Percentiles rank a stretch among this genome's conserved stretches.
phyloP scores from a whole-genome alignment of 1,284 basidiomycete genomes.

The Ustilago crameri region DNA sequence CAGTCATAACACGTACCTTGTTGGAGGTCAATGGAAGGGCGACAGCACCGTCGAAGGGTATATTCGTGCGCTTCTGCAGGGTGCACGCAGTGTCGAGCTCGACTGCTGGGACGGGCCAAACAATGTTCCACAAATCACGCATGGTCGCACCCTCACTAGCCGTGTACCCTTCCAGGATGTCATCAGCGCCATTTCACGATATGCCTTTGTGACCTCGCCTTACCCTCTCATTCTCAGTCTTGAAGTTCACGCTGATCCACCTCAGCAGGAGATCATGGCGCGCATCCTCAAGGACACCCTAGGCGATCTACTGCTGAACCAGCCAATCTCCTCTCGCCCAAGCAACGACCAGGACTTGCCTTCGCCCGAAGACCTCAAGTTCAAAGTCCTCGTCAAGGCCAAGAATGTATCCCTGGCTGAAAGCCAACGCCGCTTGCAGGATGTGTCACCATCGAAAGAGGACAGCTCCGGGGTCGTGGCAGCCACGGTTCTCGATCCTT shows the following conservation, averaged over 20 bases:
- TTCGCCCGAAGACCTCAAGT: constrained; percentile 85
- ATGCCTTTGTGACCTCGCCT: constrained; percentile 91
- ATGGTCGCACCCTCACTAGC: constrained; percentile 90
- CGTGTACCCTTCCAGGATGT: constrained; percentile 86
- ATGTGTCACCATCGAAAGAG: constrained; percentile 1
- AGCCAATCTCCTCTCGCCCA: constrained; percentile 63
- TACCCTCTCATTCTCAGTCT: constrained; percentile 95
- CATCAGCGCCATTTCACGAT: constrained; percentile 86
- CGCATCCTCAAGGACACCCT: constrained; percentile 82
- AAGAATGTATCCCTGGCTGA: constrained; percentile 49
- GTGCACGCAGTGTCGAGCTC: constrained; percentile 85
- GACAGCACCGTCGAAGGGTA: constrained; percentile 95
- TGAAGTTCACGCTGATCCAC: constrained; percentile 86
- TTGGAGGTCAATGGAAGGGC: constrained; percentile 92
- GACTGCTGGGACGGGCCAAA: constrained; percentile 91
- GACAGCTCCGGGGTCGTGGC: constrained; percentile 16
- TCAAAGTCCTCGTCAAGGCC: constrained; percentile 83
- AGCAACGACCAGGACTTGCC: constrained; percentile 73
- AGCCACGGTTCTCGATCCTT: constrained; percentile 18
- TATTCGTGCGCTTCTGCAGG: constrained; percentile 87
- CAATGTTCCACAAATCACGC: constrained; percentile 73
- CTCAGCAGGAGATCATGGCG: constrained; percentile 85
- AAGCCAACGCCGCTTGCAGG: constrained; percentile 10
- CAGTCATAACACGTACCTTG: constrained; percentile 96
- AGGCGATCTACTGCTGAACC: constrained; percentile 75